Base-by-base conservation (phyloP, 2,329 filamentous ascomycete species). In the Exutisphaerella laricina region DNA sequence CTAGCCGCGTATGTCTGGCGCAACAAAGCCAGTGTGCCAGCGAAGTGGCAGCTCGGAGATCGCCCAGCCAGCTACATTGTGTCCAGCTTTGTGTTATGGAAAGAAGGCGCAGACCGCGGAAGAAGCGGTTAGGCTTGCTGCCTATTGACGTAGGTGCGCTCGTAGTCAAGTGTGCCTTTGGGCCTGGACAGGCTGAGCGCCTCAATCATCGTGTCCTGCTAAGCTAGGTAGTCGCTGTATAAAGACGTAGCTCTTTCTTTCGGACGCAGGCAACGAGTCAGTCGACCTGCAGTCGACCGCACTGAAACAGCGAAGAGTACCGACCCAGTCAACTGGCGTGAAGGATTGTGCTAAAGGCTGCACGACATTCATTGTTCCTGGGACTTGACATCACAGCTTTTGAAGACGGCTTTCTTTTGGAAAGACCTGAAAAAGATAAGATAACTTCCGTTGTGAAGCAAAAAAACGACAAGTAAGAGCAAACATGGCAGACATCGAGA, bases 71-170 rank as follows among this genome's bases (percentile, higher is more conserved):
- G n/a, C n/a, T n/a, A n/a, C n/a, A n/a, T n/a, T n/a, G n/a, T n/a
- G n/a, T n/a, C n/a, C n/a, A n/a, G n/a, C n/a, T n/a, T n/a, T n/a
- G n/a, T n/a, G n/a, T n/a, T n/a, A n/a, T n/a, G n/a, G n/a, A n/a
- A n/a, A n/a, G 12, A 26, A 26, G 31, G 33, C 20, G 33, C 33
- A 23, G 23, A 23, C 4, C 17, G 18, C 33, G 33, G 33, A n/a
- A 23, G 16, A 35, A 20, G 33, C 33, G 33, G 20, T 20, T 23
- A 23, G 33, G 14, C 33, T 17, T 13, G 33, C 33, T 35, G 33
- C 18, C 33, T n/a, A 21, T 35, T 35, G 33, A 35, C 33, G 33
- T 35, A 35, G 33, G 18, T 35, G 33, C 33, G 18, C 33, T 35
- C 33, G 33, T 35, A 20, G 10, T 12, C 33, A 33, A 9, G 7